Base-by-base conservation (phyloP, 2,329 filamentous ascomycete species). In the Fusarium miscanthi region DNA sequence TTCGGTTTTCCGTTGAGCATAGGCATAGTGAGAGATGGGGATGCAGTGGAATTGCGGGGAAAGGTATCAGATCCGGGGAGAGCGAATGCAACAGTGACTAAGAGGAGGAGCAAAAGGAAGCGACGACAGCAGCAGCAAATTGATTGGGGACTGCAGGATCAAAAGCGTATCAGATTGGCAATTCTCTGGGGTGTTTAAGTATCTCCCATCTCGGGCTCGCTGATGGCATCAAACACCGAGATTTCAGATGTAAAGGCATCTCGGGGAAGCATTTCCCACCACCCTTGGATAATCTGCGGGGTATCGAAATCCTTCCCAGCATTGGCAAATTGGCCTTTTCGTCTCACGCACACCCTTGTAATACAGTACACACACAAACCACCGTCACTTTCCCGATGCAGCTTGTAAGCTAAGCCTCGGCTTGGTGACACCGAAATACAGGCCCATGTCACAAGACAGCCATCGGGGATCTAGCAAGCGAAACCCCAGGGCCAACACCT, bases 21-120 rank as follows among this genome's bases (percentile, higher is more conserved):
- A 74, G 81, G 74, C 81, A 83, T 83, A 60, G 64, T 59, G 63
- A 75, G 53, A 75, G 74, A 38, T 30, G 17, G 38, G 38, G 45
- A 56, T 59, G 37, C 9, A 46, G 17, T 66, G 64, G 49, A 53
- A 53, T 73, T 66, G 57, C 67, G 66, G 66, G 53, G 66, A 65
- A 63, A 43, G 1, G 38, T 64, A 45, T 64, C 51, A 48, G 65
- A 69, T 52, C 49, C 48, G 59, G 40, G 48, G 38, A 69, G 52
- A 23, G 37, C 46, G 56, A 68, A 69, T 69, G 59, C 57, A 54
- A 69, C 65, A 59, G 65, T 64, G 41, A 68, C 66, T 56, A 52
- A 48, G 37, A 25, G 23, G 23, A 35, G 17, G 64, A 63, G 33
- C 7, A 57, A 57, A 59, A 40, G 17, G 43, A 48, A 51, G 27